Evolutionary conservation across 2,329 filamentous ascomycete species (phyloP), one percentile per base, ranked within the genome.

Genomic region (Neophaeococcomyces aloes): DNA sequence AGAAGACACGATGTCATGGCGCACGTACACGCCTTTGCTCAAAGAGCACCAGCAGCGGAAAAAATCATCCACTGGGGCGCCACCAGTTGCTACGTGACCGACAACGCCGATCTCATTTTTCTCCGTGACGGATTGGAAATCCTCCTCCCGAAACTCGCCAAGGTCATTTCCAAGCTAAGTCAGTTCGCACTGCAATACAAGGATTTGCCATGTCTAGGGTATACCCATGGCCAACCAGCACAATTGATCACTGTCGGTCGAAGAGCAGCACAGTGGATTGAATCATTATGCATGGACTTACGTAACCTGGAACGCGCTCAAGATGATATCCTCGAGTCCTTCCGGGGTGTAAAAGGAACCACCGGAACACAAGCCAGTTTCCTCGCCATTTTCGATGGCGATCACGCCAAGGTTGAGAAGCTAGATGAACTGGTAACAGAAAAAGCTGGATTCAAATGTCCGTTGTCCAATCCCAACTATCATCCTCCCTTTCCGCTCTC

Each of bases 21-120:
- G 47, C 79, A 83, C 57, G 81, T 89, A 37, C 78, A 86, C 53
- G 79, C 83, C 11, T 89, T 81, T 61, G 86, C 83, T 3, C 65
- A 74, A 52, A 78, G 74, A 47, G 83, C 83, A 3, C 85, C 85
- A 1, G 81, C 76, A 27, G 86, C 86, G 7, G 84, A 83, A 11
- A 84, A 84, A 27, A 83, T 91, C 54, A 89, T 94, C 48, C 87
- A 94, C 61, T 78, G 74, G 61, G 82, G 81, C 52, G 78, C 78
- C 43, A 82, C 74, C 19, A 73, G 66, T 4, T 66, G 65, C 60
- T 67, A 66, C 56, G 72, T 78, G 30, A 88, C 82, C 44, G 84
- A 87, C 57, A 86, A 87, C 51, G 73, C 80, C 2, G 85, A 48
- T 19, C 66, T 89, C 29, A 86, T 93, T 51, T 76, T 93, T 56